Conservation (phyloP, 352 stramenopile species). For the Phytophthora capsici region DNA sequence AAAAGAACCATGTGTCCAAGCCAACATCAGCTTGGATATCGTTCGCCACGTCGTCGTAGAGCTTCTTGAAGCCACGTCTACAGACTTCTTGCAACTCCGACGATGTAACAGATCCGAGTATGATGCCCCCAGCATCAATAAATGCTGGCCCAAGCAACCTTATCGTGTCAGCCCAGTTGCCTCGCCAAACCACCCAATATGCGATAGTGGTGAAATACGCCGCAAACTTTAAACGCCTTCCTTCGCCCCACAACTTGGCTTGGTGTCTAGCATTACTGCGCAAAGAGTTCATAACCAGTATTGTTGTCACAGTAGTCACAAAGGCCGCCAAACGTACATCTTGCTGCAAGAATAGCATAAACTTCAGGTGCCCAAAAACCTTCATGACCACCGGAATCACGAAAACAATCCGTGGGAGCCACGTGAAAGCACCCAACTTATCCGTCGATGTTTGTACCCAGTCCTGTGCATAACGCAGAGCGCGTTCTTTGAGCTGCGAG, state of each 20-base stretch:
- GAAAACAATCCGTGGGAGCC: conserved; percentile 54
- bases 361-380: conserved; percentile 74
- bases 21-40: conserved; percentile 72
- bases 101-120: conserved; percentile 58
- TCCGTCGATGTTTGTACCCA: conserved; percentile 73
- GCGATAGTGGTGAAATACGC: conserved; percentile 60
- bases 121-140: conserved; percentile 69
- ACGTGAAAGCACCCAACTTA: conserved; percentile 69
- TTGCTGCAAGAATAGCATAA: conserved; percentile 75
- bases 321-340: conserved; percentile 45
- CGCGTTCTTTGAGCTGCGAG: conserved; percentile 57
- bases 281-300: conserved; percentile 44
- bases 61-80: conserved; percentile 48
- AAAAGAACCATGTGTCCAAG: conserved; percentile 73
- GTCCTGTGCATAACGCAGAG: conserved; percentile 34
- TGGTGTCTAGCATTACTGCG: conserved; percentile 35
- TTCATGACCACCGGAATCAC: conserved; percentile 73
- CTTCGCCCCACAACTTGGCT: conserved; percentile 60
- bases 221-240: conserved; percentile 71
- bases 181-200: conserved; percentile 68
- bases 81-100: conserved; percentile 49
- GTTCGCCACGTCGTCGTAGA: conserved; percentile 53
- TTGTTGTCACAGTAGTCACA: conserved; percentile 44
- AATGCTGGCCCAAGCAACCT: conserved; percentile 62
- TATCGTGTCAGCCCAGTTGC: conserved; percentile 54